Percentiles rank a stretch among this genome's conserved stretches.
These are phyloP conservation scores for Suhomyces pyralidae DNA, from an alignment of 805 yeast genomes.

Conservation along the genomic window DNA sequence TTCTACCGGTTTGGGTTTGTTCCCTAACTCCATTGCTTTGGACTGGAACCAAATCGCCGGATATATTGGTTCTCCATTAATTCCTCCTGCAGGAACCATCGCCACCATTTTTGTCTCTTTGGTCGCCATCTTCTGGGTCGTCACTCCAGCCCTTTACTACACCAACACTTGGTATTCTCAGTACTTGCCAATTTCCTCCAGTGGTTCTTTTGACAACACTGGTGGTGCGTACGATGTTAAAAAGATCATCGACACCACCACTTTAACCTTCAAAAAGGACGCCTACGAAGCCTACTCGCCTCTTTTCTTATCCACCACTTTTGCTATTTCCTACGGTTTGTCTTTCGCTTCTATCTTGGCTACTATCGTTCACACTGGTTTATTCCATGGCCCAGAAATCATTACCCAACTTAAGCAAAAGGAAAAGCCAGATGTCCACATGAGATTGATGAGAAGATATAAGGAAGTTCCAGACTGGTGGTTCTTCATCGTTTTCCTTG, in stretches of 20 bases:
- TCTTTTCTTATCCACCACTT: constrained; percentile 56
- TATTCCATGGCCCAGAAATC: constrained; percentile 58
- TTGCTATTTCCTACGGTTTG: constrained; percentile 57
- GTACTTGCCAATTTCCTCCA: constrained; percentile 55
- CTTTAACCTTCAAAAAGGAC: constrained; percentile 40
- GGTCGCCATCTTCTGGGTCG: constrained; percentile 45
- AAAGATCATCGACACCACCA: constrained; percentile 41
- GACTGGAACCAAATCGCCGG: constrained; percentile 66
- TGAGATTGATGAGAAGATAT: constrained; percentile 51
- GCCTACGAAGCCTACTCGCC: constrained; percentile 62
- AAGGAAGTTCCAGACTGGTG: constrained; percentile 46
- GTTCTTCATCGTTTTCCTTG: constrained; percentile 25
- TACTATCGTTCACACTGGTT: constrained; percentile 52
- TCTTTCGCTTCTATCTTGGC: constrained; percentile 61
- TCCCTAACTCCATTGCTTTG: constrained; percentile 54
- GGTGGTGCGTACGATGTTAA: constrained; percentile 49
- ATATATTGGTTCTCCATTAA: constrained; percentile 59
- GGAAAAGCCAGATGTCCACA: constrained; percentile 44
- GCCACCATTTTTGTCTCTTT: constrained; percentile 39
- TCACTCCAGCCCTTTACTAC: constrained; percentile 52
- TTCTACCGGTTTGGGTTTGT: constrained; percentile 56
- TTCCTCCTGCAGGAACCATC: constrained; percentile 57
- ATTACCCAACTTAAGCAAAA: constrained; percentile 23
- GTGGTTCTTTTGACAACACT: constrained; percentile 48
- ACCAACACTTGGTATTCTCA: constrained; percentile 58